These are phyloP conservation scores for Phytopythium ostracodes DNA, from an alignment of 352 stramenopile species.

Conservation along the genomic window DNA sequence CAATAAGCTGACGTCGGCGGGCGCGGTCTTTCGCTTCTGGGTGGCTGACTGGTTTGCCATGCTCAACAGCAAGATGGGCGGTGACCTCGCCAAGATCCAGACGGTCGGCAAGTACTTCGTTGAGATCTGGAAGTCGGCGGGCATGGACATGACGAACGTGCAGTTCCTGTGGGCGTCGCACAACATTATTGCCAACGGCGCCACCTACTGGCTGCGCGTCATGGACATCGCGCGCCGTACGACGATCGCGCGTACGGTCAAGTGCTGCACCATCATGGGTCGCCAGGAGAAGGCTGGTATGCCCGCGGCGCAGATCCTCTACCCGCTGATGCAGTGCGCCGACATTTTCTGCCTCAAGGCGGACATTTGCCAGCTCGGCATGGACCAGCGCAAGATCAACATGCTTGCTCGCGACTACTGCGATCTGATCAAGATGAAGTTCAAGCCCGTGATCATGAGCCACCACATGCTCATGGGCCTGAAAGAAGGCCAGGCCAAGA, in stretches of 20 bases:
- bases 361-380: slow-evolving; percentile 98
- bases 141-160: slow-evolving; percentile 99
- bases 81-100: slow-evolving; percentile 96
- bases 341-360: slow-evolving; percentile 99
- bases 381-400: slow-evolving; percentile 99
- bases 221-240: slow-evolving; percentile 93
- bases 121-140: slow-evolving; percentile 99
- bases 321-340: slow-evolving; percentile 98
- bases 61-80: slow-evolving; percentile 99
- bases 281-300: slow-evolving; percentile 89
- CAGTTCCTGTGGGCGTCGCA: slow-evolving; percentile 98
- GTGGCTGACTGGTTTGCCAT: slow-evolving; percentile 99
- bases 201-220: slow-evolving; percentile 92
- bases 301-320: slow-evolving; percentile 95
- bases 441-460: slow-evolving; percentile 96
- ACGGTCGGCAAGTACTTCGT: slow-evolving; percentile 97
- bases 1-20: slow-evolving; percentile 88
- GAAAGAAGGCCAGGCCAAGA: slow-evolving; percentile 99
- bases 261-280: slow-evolving; percentile 99
- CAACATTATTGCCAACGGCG: slow-evolving; percentile 90
- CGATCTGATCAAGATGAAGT: slow-evolving; percentile 92
- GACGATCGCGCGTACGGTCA: slow-evolving; percentile 93
- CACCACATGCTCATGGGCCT: slow-evolving; percentile 99
- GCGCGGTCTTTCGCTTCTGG: slow-evolving; percentile 99
- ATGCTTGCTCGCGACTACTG: slow-evolving; percentile 99